phyloP scores from a whole-genome alignment of 345 rosid genomes.

The Salix caprea region DNA sequence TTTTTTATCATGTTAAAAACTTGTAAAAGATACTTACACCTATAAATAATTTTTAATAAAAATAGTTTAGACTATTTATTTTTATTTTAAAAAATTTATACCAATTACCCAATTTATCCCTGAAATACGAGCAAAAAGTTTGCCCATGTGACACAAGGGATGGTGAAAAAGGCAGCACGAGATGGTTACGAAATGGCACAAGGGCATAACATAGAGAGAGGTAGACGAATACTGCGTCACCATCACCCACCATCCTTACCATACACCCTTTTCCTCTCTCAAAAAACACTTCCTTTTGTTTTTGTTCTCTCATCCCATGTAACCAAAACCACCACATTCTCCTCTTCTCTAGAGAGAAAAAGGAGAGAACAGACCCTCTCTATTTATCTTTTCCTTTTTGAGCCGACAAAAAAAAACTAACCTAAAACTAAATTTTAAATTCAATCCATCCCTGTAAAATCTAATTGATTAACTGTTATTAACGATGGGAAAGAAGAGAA shows the following conservation, averaged over 20 bases:
- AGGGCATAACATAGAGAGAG: neutral
- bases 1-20: too few species aligned
- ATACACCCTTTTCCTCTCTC: neutral
- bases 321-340: neutral
- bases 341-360: neutral
- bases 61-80: too few species aligned
- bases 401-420: neutral
- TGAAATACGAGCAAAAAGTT: too few species aligned
- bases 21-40: too few species aligned
- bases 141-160: too few species aligned
- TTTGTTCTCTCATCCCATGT: neutral
- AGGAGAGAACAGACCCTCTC: neutral
- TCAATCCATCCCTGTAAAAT: neutral
- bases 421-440: neutral
- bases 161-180: neutral
- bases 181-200: neutral
- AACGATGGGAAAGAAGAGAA: constrained; percentile 84
- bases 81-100: too few species aligned
- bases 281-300: neutral
- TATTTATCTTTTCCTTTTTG: neutral
- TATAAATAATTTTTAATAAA: too few species aligned
- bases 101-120: too few species aligned
- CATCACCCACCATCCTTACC: neutral
- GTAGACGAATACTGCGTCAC: neutral
- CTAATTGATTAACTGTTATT: neutral